Conservation (phyloP, 352 stramenopile genomes). For the Phytophthora quininea region DNA sequence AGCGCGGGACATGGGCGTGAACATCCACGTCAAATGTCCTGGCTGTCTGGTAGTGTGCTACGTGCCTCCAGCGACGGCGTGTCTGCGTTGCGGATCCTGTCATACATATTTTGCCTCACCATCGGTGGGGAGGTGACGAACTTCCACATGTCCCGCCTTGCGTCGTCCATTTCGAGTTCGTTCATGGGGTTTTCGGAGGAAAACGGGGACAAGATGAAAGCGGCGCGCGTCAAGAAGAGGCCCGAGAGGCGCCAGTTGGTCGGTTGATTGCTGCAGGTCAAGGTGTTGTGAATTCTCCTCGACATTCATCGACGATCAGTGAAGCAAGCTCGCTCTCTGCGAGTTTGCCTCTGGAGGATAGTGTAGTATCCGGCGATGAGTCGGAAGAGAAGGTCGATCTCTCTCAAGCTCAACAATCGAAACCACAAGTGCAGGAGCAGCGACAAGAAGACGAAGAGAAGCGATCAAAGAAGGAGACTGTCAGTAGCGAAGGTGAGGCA, state of each 20-base stretch:
- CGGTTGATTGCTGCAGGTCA: conserved; percentile 69
- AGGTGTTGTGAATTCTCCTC: conserved; percentile 41
- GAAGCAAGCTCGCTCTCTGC: conserved; percentile 34
- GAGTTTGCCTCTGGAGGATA: conserved; percentile 35
- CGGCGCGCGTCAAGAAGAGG: conserved; percentile 36
- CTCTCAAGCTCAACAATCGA: conserved; percentile 10
- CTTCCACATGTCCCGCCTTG: conserved; percentile 82
- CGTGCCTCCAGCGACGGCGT: conserved; percentile 75
- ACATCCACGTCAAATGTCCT: conserved; percentile 86
- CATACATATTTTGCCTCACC: conserved; percentile 87
- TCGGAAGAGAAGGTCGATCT: conserved; percentile 32
- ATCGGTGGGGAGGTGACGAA: conserved; percentile 82
- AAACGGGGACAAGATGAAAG: conserved; percentile 34
- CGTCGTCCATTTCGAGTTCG: conserved; percentile 78
- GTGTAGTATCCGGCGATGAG: conserved; percentile 34
- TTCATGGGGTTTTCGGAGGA: conserved; percentile 74
- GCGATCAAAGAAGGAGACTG: background rate
- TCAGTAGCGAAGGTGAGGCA: background rate
- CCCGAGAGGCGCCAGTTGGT: conserved; percentile 55
- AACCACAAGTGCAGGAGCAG: conserved; percentile 11
- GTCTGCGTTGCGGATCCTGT: conserved; percentile 78
- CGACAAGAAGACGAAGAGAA: conserved; percentile 4
- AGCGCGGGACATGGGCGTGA: conserved; percentile 80
- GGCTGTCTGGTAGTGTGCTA: conserved; percentile 76
- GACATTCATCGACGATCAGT: conserved; percentile 35